Evolutionary conservation across 345 rosid genomes (phyloP).

Genomic region (Punica granatum): DNA sequence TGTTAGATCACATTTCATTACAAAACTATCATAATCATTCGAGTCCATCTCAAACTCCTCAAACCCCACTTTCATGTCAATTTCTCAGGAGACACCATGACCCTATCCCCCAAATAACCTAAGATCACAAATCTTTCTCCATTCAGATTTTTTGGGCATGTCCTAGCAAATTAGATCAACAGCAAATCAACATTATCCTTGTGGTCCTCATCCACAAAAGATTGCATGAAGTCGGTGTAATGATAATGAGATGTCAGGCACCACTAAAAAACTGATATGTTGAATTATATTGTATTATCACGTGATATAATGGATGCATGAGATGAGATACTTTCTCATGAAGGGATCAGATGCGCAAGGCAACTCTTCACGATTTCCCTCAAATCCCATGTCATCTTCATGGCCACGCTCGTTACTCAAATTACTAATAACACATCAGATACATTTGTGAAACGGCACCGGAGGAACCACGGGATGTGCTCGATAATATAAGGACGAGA

Average conservation of each 20-base stretch:
- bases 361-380: background rate
- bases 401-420: background rate
- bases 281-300: no score
- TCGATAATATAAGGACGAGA: background rate
- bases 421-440: no score
- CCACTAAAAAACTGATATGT: no score
- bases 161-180: background rate
- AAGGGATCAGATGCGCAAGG: no score
- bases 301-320: background rate
- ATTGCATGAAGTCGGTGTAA: no score
- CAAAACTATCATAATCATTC: conserved; percentile 7
- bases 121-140: background rate
- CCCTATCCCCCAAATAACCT: background rate
- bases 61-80: conserved; percentile 17
- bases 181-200: background rate
- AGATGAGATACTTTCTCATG: no score
- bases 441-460: no score
- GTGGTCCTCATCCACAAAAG: no score
- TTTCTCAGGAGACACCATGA: conserved; percentile 16
- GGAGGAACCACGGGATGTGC: no score
- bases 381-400: background rate
- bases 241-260: no score
- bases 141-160: background rate
- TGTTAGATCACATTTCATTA: background rate
- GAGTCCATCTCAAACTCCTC: conserved; percentile 15